These are phyloP conservation scores for Aureobasidium sp. DNA, from an alignment of 2,329 filamentous ascomycete genomes.

Conservation along the genomic window DNA sequence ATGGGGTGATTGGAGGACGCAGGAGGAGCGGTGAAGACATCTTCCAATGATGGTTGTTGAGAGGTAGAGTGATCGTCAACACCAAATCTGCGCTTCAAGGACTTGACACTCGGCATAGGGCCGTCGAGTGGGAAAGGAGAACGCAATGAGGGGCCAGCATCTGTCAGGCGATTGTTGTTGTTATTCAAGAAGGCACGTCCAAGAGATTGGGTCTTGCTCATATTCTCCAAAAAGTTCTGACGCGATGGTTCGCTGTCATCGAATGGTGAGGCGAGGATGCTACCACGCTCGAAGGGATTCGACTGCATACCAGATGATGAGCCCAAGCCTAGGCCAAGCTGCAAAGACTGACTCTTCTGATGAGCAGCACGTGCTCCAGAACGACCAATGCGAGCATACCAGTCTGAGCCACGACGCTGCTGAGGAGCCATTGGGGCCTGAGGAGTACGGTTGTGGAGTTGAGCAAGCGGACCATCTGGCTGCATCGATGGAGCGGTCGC, in stretches of 20 bases:
- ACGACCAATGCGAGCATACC: conserved; percentile 36
- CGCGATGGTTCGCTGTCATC: conserved; percentile 23
- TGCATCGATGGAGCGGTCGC: conserved; percentile 49
- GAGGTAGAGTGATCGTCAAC: conserved; percentile 38
- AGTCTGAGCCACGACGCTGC: conserved; percentile 30
- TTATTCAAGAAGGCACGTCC: conserved; percentile 26
- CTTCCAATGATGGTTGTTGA: conserved; percentile 37
- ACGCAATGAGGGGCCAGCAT: conserved; percentile 30
- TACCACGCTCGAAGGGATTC: conserved; percentile 16
- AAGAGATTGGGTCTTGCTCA: conserved; percentile 28
- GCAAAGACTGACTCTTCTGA: conserved; percentile 46
- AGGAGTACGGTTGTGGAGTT: conserved; percentile 30
- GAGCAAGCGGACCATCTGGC: conserved; percentile 40
- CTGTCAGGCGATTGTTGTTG: conserved; percentile 4
- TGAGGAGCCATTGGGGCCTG: conserved; percentile 29
- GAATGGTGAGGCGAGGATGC: conserved; percentile 39
- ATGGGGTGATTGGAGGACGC: conserved; percentile 47
- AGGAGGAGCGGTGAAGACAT: conserved; percentile 40
- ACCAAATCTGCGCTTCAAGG: conserved; percentile 52
- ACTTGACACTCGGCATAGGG: conserved; percentile 44
- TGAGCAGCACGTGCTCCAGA: conserved; percentile 44
- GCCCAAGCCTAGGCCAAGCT: conserved; percentile 39
- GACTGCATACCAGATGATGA: conserved; percentile 17
- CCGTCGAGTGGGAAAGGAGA: conserved; percentile 52
- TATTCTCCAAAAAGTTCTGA: conserved; percentile 28